Evolutionary conservation across 345 rosid species (phyloP).

Genomic region (Eucalyptus victrix): DNA sequence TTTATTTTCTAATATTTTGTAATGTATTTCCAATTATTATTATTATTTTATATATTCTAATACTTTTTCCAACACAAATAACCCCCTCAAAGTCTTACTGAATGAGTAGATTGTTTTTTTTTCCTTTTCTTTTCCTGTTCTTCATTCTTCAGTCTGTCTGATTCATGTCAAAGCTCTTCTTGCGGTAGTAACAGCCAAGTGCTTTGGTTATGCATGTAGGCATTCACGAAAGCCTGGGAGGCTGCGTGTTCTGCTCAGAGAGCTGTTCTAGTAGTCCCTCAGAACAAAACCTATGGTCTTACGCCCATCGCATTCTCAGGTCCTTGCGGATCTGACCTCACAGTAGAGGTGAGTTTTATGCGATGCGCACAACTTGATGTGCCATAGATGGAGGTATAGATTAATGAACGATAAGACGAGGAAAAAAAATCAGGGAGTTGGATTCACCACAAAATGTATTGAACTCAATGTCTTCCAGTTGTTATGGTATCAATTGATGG

Average conservation of each 20-base stretch:
- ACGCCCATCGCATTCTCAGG: slow-evolving; percentile 2
- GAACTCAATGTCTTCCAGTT: neutral
- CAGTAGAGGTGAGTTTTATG: neutral
- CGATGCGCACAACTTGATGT: no score
- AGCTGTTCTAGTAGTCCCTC: neutral
- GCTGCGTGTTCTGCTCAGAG: slow-evolving; percentile 3
- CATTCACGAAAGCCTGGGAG: slow-evolving; percentile 50
- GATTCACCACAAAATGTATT: neutral
- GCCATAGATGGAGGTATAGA: no score
- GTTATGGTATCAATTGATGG: neutral
- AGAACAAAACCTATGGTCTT: neutral
- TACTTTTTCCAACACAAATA: no score
- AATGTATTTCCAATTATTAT: no score
- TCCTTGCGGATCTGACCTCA: neutral
- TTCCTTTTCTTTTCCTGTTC: neutral
- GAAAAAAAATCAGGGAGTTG: neutral
- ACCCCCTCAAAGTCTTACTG: neutral
- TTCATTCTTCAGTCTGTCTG: neutral
- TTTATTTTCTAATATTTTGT: no score
- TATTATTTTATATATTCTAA: no score
- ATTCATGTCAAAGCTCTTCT: neutral
- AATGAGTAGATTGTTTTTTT: no score
- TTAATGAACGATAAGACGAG: no score
- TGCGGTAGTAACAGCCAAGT: neutral
- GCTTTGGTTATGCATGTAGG: slow-evolving; percentile 11